Evolutionary conservation across 2,329 filamentous ascomycete genomes (phyloP).

Genomic region (Colletotrichum sp.): DNA sequence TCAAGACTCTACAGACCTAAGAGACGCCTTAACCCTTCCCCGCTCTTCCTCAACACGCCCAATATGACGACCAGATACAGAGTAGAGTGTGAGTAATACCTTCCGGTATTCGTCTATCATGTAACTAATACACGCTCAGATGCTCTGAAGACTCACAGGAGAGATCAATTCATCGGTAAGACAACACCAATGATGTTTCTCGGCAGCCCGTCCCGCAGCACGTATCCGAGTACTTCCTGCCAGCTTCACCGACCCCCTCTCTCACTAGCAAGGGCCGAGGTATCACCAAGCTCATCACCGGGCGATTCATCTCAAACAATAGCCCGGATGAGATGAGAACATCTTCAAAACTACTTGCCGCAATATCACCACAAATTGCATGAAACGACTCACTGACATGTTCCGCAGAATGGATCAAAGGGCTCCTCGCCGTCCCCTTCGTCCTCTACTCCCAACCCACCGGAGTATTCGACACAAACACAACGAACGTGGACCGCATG

Average conservation of each 20-base stretch:
- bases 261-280: background rate
- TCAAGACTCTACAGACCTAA: background rate
- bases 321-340: background rate
- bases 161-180: conserved; percentile 85
- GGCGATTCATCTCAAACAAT: background rate
- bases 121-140: conserved; percentile 41
- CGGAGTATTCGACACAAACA: conserved; percentile 76
- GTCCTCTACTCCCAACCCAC: conserved; percentile 96
- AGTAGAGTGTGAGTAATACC: conserved; percentile 70
- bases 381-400: background rate
- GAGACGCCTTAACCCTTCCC: background rate
- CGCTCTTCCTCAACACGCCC: background rate
- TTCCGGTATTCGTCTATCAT: background rate
- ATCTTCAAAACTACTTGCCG: background rate
- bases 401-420: conserved; percentile 89
- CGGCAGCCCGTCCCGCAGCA: background rate
- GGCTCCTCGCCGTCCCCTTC: conserved; percentile 91
- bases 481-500: conserved; percentile 71
- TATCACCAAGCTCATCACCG: background rate
- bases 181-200: background rate
- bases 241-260: background rate
- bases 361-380: background rate
- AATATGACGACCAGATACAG: conserved; percentile 68
- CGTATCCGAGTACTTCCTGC: background rate
- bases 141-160: conserved; percentile 80